Base-by-base conservation (phyloP, 805 yeast genomes). In the Yarrowia sp. region DNA sequence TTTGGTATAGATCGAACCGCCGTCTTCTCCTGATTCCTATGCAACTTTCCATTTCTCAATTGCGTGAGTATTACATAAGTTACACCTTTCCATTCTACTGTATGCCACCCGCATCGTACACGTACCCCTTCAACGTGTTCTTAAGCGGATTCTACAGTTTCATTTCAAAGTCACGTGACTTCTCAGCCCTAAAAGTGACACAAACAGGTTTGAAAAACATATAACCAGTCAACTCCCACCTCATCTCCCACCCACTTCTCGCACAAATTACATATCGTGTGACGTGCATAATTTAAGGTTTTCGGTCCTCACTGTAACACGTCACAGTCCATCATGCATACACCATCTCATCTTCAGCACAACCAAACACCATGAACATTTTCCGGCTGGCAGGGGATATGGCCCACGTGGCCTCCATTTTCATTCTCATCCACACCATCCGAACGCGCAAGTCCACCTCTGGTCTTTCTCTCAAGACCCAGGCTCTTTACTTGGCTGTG, bases 381-480 rank as follows among this genome's bases (percentile, higher is more conserved):
- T 58, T 58, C 43, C 50, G 64, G n/a, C 42, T 58, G 64, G 50
- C 57, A 41, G 96, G 93, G 33, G 99, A 95, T 73, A 72, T 90
- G 65, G 84, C 95, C 53, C 99, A 95, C 74, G 77, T 90, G 75
- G 85, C 88, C 15, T 86, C 96, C 70, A 89, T 90, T 58, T 78
- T 89, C 66, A 83, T 95, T 65, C 81, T 95, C 68, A 78, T 93
- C 60, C 86, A 85, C 64, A 84, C 91, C 44, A 90, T 95, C 69
- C 82, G 79, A 62, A 72, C 77, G 6, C 83, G 88, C 65, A 80
- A 79, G 67, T 86, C 96, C 7, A 86, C 89, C 53, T 83, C 85
- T 35, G 99, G 99, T 48, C 83, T 95, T 57, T 92, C 98, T 1
- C 78, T 90, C 73, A 93, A 93, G 77, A 90, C 98, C 0, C 98